Evolutionary conservation across 1,284 basidiomycete genomes (phyloP).

Genomic region (Ganoderma leucocontextum): DNA sequence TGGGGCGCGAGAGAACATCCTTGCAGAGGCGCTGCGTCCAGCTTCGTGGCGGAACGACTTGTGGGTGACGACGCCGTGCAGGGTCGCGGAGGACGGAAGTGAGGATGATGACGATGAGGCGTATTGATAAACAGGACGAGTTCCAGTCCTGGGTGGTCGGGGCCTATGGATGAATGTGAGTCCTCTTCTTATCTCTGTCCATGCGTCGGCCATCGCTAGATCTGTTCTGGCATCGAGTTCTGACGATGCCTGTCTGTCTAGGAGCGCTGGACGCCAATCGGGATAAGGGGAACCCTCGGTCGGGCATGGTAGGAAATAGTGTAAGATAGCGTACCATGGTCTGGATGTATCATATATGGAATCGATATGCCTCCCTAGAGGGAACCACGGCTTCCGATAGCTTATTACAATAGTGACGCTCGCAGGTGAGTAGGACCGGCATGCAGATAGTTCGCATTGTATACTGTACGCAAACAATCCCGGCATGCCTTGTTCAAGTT

Average conservation of each 20-base stretch:
- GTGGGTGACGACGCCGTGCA: slow-evolving; percentile 8
- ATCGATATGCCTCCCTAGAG: neutral
- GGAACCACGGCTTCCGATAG: neutral
- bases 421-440: neutral
- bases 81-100: neutral
- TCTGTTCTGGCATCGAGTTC: no score
- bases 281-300: neutral
- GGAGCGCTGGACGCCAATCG: neutral
- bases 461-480: neutral
- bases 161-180: slow-evolving; percentile 39
- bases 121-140: slow-evolving; percentile 35
- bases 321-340: neutral
- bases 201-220: no score
- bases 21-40: slow-evolving; percentile 19
- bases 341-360: neutral
- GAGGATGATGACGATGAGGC: slow-evolving; percentile 36
- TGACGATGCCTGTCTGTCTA: neutral
- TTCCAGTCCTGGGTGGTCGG: slow-evolving; percentile 54
- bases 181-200: neutral
- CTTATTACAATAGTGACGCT: neutral
- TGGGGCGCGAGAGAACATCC: neutral
- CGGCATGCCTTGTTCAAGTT: no score
- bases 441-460: neutral
- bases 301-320: neutral
- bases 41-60: slow-evolving; percentile 18